phyloP scores from a whole-genome alignment of 139 green algal genomes.

The Gonium pectorale region DNA sequence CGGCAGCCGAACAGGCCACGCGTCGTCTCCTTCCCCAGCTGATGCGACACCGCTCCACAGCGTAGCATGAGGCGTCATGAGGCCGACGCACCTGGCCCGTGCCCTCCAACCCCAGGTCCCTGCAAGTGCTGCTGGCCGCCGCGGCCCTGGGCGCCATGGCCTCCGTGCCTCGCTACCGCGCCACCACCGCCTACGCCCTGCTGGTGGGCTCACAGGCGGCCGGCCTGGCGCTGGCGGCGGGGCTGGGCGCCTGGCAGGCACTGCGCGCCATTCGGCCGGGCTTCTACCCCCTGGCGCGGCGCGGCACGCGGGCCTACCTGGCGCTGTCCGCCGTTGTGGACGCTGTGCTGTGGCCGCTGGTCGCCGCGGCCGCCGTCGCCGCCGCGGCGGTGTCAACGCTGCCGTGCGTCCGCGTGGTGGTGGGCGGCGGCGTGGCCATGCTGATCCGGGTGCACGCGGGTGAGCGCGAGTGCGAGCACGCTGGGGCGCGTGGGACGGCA shows the following conservation, averaged over 20 bases:
- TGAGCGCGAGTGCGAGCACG: background rate
- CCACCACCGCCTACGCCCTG: background rate
- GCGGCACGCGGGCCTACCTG: background rate
- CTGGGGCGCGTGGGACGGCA: background rate
- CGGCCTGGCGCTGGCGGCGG: background rate
- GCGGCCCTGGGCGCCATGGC: background rate
- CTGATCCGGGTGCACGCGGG: constrained; percentile 13
- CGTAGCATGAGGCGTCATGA: no score
- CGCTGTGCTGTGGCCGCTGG: background rate
- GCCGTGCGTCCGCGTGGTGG: background rate
- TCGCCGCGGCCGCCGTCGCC: constrained; percentile 28
- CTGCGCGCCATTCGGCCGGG: background rate
- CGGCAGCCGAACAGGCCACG: no score
- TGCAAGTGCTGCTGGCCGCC: background rate
- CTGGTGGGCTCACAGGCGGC: background rate
- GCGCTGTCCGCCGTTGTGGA: background rate
- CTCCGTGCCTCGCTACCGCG: background rate
- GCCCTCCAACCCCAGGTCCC: no score
- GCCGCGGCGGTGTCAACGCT: constrained; percentile 25
- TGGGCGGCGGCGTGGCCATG: background rate
- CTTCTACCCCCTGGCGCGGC: background rate
- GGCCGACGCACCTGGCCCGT: no score
- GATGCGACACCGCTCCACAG: no score
- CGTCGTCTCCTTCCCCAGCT: no score
- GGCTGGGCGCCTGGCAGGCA: constrained; percentile 22